phyloP scores from a whole-genome alignment of 2,329 filamentous ascomycete genomes.

The Phialophora macrospora region DNA sequence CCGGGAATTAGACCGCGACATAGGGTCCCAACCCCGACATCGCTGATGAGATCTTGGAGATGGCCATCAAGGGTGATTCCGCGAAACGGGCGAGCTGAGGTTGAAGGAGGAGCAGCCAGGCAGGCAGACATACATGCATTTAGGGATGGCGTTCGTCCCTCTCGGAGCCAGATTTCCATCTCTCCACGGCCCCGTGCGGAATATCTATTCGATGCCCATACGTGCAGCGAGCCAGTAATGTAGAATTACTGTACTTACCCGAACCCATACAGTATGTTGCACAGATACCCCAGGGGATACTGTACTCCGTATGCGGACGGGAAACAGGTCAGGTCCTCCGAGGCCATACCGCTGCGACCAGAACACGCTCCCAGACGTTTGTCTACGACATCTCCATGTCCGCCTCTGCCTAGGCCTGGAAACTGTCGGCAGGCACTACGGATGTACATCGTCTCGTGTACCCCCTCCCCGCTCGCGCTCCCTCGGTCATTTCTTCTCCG shows the following conservation, averaged over 20 bases:
- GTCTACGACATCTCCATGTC: neutral
- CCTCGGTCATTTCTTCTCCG: neutral
- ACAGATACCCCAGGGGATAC: neutral
- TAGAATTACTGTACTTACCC: neutral
- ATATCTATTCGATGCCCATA: neutral
- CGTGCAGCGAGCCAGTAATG: no score
- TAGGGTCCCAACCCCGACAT: no score
- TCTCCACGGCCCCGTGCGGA: neutral
- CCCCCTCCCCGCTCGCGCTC: neutral
- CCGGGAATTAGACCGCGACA: no score
- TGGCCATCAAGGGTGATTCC: neutral
- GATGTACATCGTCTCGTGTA: neutral
- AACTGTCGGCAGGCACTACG: no score
- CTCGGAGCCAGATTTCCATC: neutral
- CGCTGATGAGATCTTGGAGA: neutral
- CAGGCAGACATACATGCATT: no score
- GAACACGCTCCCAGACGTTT: neutral
- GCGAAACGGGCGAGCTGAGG: neutral
- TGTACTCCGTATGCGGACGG: no score
- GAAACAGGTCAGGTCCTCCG: no score
- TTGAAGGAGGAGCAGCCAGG: neutral
- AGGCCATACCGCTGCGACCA: neutral
- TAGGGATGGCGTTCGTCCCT: neutral
- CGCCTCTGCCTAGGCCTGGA: no score
- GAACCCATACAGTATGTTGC: neutral